A percentile compares a stretch with the other conserved stretches of the same genome.
phyloP scores from a whole-genome alignment of 1,284 basidiomycete species.

The Quambalaria eucalypti region DNA sequence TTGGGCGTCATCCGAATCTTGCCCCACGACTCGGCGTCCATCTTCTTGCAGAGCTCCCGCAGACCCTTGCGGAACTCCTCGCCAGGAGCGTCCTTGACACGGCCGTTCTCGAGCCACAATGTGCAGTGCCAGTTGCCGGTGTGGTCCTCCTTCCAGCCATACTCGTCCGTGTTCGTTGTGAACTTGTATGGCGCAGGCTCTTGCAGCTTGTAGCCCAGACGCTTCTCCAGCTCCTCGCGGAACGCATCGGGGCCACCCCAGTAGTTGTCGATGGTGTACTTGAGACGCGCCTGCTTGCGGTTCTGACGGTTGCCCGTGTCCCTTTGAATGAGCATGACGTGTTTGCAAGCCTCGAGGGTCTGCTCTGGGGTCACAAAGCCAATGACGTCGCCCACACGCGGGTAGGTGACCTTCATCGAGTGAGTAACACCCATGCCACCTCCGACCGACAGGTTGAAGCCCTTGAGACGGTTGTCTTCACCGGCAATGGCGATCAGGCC shows the following conservation, averaged over 20 bases:
- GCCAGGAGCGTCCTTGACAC: constrained; percentile 83
- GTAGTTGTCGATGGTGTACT: constrained; percentile 86
- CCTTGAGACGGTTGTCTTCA: constrained; percentile 47
- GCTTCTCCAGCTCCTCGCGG: constrained; percentile 80
- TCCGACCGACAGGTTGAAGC: constrained; percentile 52
- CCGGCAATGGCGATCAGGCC: constrained; percentile 88
- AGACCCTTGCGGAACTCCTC: constrained; percentile 87
- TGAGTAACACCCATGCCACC: constrained; percentile 99
- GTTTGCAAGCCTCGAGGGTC: constrained; percentile 76
- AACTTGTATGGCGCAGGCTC: constrained; percentile 69
- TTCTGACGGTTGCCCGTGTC: constrained; percentile 88
- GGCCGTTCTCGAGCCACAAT: constrained; percentile 93
- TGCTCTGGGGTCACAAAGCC: constrained; percentile 88
- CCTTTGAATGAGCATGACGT: constrained; percentile 84
- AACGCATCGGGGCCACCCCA: constrained; percentile 60
- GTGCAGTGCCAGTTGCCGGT: constrained; percentile 87
- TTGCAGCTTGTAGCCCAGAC: constrained; percentile 67
- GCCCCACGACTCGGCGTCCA: neutral
- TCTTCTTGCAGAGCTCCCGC: constrained; percentile 80
- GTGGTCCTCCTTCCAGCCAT: constrained; percentile 80
- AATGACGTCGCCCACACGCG: constrained; percentile 74
- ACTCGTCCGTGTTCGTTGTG: constrained; percentile 83
- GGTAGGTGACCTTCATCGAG: constrained; percentile 97
- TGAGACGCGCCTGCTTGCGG: constrained; percentile 54
- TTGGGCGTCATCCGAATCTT: constrained; percentile 82